phyloP scores from a whole-genome alignment of 169 alveolate species.

The Plasmodium gonderi region DNA sequence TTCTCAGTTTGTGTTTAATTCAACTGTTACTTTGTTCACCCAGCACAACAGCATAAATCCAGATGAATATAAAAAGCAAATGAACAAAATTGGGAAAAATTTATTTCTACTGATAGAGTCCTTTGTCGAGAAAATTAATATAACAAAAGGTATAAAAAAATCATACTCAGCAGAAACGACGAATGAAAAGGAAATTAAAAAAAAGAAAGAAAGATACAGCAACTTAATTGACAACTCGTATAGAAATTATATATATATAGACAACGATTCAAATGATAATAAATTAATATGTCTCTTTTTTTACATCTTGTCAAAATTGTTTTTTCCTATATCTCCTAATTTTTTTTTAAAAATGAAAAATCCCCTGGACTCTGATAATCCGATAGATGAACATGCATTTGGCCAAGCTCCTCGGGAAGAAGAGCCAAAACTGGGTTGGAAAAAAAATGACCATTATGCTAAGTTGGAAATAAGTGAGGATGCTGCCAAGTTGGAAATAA shows the following conservation, averaged over 20 bases:
- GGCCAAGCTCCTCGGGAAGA: neutral
- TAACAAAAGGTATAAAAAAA: constrained; percentile 60
- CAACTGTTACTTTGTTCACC: neutral
- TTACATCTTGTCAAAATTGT: constrained; percentile 40
- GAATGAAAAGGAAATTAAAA: constrained; percentile 57
- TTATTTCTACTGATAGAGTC: constrained; percentile 48
- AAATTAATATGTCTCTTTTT: constrained; percentile 66
- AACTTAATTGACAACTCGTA: constrained; percentile 56
- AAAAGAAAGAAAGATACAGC: constrained; percentile 37
- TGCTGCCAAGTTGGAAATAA: neutral
- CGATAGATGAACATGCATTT: neutral
- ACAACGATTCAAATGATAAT: constrained; percentile 43
- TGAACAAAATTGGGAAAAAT: constrained; percentile 21
- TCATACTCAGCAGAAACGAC: constrained; percentile 43
- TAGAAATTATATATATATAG: constrained; percentile 66
- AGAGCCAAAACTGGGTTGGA: neutral
- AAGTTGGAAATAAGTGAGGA: neutral
- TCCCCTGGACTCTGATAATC: neutral
- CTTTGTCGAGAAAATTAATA: constrained; percentile 56
- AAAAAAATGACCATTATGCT: neutral
- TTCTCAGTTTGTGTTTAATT: constrained; percentile 53
- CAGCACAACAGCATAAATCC: neutral
- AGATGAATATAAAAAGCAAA: neutral
- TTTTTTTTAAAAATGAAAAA: neutral
- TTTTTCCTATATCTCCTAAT: constrained; percentile 32